Evolutionary conservation across 495 filamentous ascomycete species (phyloP), one percentile per base, ranked within the genome.

Genomic region (Pseudomonodictys pantanalensis): DNA sequence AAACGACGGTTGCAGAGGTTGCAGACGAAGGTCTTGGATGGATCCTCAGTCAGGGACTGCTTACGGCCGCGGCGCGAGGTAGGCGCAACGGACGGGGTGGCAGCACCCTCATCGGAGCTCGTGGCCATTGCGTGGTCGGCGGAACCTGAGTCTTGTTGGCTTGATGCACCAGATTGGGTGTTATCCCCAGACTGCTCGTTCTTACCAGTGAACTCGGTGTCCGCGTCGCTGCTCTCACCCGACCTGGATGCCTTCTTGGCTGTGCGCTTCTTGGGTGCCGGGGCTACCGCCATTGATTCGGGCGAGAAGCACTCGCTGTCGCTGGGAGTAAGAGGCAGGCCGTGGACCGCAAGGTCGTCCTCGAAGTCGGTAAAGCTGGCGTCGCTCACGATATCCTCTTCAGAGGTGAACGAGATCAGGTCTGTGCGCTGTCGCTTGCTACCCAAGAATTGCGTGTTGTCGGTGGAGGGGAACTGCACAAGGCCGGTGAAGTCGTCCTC

Each of bases 11-110:
- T 89, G 83, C 95, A 99, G 18, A 97, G 80, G 39, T 90, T 88
- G 79, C 95, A 99, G 50, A 95, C 88, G 66, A 97, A 99, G 0
- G 91, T 96, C 85, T 99, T 99, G 65, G 90, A 95, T 3, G 95
- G 93, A 67, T 99, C 93, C 62, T 99, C 93, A 17, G 93, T 97
- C 71, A 97, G 74, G 0, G 95, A 97, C 77, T 99, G 93, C 83
- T 99, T 99, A 73, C 93, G 92, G 28, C 93, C 93, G 56, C 93
- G 91, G 64, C 93, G 95, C 75, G 89, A 92, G 66, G 90, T 83
- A 8, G 87, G 89, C 23, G 82, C 77, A 0, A 79, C 69, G 28
- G 81, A 56, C 3, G 58, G 44, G 17, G 70, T 29, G 10, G 69
- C 67, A 58, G 64, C n/a, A n/a, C n/a, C 68, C 44, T 66, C 69